phyloP scores from a whole-genome alignment of 2,329 filamentous ascomycete genomes.

The Cytospora mali region DNA sequence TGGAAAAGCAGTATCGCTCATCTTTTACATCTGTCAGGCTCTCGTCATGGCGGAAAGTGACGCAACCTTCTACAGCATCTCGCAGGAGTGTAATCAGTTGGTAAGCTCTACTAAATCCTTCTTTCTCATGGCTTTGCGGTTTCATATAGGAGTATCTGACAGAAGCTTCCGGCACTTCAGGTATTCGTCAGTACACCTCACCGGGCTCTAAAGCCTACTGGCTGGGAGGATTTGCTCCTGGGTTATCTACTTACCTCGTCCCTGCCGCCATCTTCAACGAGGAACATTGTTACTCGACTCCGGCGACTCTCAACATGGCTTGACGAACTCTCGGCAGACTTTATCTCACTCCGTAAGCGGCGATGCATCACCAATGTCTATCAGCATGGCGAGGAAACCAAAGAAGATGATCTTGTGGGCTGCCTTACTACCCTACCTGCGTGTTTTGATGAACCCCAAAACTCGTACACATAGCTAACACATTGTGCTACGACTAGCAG shows the following conservation, averaged over 20 bases:
- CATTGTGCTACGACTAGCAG: neutral
- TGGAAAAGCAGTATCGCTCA: too few relatives aligned
- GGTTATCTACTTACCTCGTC: neutral
- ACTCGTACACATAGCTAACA: too few relatives aligned
- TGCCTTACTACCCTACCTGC: too few relatives aligned
- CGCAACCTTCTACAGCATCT: neutral
- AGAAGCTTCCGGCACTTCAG: neutral
- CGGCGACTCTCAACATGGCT: neutral
- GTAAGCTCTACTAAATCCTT: neutral
- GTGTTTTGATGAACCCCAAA: too few relatives aligned
- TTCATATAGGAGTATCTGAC: too few relatives aligned
- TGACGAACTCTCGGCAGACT: neutral
- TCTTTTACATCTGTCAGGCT: neutral
- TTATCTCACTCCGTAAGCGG: neutral
- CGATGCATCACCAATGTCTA: neutral
- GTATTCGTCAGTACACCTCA: neutral
- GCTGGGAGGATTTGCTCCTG: neutral
- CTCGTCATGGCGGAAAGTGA: neutral
- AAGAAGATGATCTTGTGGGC: neutral
- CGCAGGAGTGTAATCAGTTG: neutral
- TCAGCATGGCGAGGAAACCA: neutral
- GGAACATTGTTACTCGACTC: too few relatives aligned
- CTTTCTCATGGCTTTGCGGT: neutral
- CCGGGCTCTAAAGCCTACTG: neutral
- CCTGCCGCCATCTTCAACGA: too few relatives aligned